These are phyloP conservation scores for Pisolithus thermaeus DNA, from an alignment of 1,284 basidiomycete genomes.

Conservation along the genomic window DNA sequence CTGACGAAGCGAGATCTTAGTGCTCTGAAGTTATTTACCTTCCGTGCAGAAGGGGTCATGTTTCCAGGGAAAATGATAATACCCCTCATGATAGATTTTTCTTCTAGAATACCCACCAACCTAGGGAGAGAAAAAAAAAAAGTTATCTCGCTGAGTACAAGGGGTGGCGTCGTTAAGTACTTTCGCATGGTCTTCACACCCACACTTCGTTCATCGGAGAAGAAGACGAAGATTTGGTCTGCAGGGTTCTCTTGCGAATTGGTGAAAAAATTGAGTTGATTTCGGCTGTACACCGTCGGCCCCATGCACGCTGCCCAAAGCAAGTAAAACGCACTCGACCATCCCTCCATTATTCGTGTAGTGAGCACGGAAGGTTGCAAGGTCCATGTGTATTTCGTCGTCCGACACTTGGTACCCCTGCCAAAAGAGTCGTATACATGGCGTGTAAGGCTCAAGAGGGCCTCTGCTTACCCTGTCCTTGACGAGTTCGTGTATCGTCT, in stretches of 20 bases:
- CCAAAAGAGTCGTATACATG: conserved; percentile 11
- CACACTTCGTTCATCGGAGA: conserved; percentile 88
- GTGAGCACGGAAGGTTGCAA: conserved; percentile 62
- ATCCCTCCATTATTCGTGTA: conserved; percentile 61
- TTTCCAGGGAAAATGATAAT: conserved; percentile 95
- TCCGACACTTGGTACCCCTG: conserved; percentile 88
- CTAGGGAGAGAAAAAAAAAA: conserved; percentile 41
- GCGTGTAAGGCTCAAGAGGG: conserved; percentile 11
- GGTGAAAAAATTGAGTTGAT: conserved; percentile 84
- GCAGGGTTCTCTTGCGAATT: conserved; percentile 60
- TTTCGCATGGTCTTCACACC: conserved; percentile 95
- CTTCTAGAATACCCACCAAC: conserved; percentile 82
- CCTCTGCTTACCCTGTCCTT: conserved; percentile 71
- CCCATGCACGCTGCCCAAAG: conserved; percentile 10
- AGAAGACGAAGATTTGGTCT: conserved; percentile 92
- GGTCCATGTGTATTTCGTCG: conserved; percentile 85
- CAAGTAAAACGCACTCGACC: conserved; percentile 49
- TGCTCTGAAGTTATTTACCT: conserved; percentile 45
- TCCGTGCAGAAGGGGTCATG: conserved; percentile 95
- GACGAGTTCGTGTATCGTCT: conserved; percentile 95
- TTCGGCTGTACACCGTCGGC: conserved; percentile 54
- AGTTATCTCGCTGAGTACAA: conserved; percentile 3
- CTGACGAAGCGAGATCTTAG: neutral
- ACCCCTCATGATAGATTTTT: conserved; percentile 84
- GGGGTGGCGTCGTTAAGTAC: conserved; percentile 42